Base-by-base conservation (phyloP, 1,139 yeast species). In the Suhomyces bolitotheri region DNA sequence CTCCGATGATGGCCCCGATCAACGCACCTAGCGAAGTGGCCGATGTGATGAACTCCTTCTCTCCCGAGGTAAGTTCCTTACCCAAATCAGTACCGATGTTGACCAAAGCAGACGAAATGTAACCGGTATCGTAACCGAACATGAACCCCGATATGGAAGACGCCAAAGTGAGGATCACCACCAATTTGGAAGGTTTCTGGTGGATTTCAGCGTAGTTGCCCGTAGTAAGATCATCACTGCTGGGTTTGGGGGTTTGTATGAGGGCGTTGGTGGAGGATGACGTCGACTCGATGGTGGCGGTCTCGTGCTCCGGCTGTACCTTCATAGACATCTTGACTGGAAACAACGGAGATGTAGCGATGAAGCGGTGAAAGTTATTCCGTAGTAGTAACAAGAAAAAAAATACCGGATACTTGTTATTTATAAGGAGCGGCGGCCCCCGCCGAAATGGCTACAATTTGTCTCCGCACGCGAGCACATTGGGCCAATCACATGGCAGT, bases 71-170 rank as follows among this genome's bases (percentile, higher is more conserved):
- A 34, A 87, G 62, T 23, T 47, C 40, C 35, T 50, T 50, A 33
- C 70, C 69, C 45, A 90, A 73, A 54, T 86, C 96, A 5, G 80
- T 76, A 5, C 92, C 89, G 31, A 90, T 78, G 27, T 88, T 80
- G 12, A 89, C 95, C 52, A 90, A 70, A 0, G 97, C 97, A 11
- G 95, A 82, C 1, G 97, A 89, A 29, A 90, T 88, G 61, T 90
- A 90, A 43, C 97, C 97, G 0, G 97, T 90, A 59, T 90, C 97
- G 56, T 90, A 90, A 45, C 97, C 97, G 62, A 89, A 90, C 88
- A 90, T 80, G 60, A 89, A 89, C 4, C 97, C 97, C 2, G 96
- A 88, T 43, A 90, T 82, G 7, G 96, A 88, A 0, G 96, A 82
- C 11, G 87, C 80, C 37, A 83, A 67, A 0, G 96, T 86, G 38